A percentile compares a stretch with the other conserved stretches of the same genome.
Evolutionary conservation across 192 early-diverging fungal species (phyloP).

Genomic region (Coemansia sp.): DNA sequence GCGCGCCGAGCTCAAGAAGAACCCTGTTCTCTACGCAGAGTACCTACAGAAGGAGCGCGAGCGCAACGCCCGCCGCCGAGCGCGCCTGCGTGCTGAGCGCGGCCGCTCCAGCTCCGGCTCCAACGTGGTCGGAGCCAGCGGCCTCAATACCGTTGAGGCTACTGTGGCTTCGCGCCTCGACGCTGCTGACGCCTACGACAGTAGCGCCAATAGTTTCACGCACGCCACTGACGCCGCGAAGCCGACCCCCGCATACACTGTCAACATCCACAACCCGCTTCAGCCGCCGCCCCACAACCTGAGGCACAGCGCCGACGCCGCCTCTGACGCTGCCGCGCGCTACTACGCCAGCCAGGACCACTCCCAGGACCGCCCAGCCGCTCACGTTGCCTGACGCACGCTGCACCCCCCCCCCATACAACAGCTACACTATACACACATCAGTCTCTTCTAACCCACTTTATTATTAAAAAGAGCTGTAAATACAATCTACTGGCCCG

Average conservation of each 20-base stretch:
- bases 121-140: slow-evolving; percentile 8
- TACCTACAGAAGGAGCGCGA: slow-evolving; percentile 55
- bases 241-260: slow-evolving; percentile 28
- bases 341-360: slow-evolving; percentile 1
- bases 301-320: slow-evolving; percentile 21
- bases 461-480: slow-evolving; percentile 18
- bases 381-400: slow-evolving; percentile 11
- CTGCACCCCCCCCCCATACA: slow-evolving; percentile 7
- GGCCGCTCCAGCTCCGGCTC: slow-evolving; percentile 44
- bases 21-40: slow-evolving; percentile 50
- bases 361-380: slow-evolving; percentile 1
- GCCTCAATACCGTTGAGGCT: neutral
- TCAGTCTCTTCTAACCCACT: neutral
- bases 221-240: slow-evolving; percentile 23
- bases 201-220: slow-evolving; percentile 35
- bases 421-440: neutral
- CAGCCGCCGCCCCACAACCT: neutral
- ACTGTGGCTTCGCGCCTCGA: slow-evolving; percentile 6
- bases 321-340: neutral
- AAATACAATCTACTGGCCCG: neutral
- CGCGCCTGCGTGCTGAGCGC: slow-evolving; percentile 48
- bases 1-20: slow-evolving; percentile 54
- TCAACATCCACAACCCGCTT: slow-evolving; percentile 13
- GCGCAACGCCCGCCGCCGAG: slow-evolving; percentile 52
- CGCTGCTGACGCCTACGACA: slow-evolving; percentile 20